Evolutionary conservation across 805 yeast genomes (phyloP).

Genomic region (Hanseniaspora jakobsenii): DNA sequence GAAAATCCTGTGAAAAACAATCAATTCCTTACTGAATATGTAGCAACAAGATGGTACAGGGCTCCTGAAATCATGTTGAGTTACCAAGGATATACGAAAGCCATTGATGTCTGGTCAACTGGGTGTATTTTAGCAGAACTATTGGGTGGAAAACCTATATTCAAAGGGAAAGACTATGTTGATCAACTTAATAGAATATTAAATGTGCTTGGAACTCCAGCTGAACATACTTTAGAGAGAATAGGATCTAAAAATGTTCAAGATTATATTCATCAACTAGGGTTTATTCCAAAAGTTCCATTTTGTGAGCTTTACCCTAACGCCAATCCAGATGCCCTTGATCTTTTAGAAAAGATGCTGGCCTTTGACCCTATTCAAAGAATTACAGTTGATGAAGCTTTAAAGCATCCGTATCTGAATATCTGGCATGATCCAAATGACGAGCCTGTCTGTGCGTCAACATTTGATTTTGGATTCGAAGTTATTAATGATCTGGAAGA

Average conservation of each 20-base stretch:
- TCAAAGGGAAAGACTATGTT: conserved; percentile 91
- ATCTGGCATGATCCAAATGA: conserved; percentile 91
- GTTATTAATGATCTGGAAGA: conserved; percentile 63
- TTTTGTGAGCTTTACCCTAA: conserved; percentile 60
- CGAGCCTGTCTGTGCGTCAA: conserved; percentile 69
- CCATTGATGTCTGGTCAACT: conserved; percentile 95
- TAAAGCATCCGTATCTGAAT: conserved; percentile 74
- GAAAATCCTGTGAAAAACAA: conserved; percentile 71
- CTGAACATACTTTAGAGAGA: conserved; percentile 50
- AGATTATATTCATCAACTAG: conserved; percentile 76
- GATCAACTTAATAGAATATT: conserved; percentile 86
- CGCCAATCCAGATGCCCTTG: conserved; percentile 80
- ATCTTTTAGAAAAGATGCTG: conserved; percentile 62
- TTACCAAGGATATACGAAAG: conserved; percentile 88
- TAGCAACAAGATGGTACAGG: conserved; percentile 96
- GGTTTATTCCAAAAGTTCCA: conserved; percentile 70
- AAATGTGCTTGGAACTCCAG: conserved; percentile 84
- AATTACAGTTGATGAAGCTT: conserved; percentile 77
- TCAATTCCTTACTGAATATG: conserved; percentile 94
- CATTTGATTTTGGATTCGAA: conserved; percentile 83
- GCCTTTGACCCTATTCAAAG: conserved; percentile 79
- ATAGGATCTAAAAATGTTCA: conserved; percentile 85
- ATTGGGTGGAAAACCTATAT: conserved; percentile 79
- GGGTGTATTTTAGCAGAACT: conserved; percentile 95
- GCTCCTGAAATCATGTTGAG: conserved; percentile 97